A percentile compares a stretch with the other conserved stretches of the same genome.
Conservation (phyloP, 2,329 filamentous ascomycete genomes). For the Trichoderma oligosporum region DNA sequence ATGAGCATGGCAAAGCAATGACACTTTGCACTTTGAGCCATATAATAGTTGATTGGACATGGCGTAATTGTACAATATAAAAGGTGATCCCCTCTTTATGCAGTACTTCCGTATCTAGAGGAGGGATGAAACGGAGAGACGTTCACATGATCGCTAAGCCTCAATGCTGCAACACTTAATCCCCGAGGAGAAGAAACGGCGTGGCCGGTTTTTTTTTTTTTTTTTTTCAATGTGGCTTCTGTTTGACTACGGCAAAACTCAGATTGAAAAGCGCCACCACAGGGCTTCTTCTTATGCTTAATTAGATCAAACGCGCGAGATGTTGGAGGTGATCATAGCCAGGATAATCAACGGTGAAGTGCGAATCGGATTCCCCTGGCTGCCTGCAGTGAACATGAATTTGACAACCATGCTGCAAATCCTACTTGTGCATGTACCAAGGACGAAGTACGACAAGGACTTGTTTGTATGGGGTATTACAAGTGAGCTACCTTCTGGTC, state of each 20-base stretch:
- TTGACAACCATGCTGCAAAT: not conserved
- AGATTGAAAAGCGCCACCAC: not conserved
- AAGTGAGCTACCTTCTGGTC: too few species aligned
- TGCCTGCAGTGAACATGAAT: not conserved
- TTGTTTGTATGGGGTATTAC: too few species aligned
- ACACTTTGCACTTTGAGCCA: too few species aligned
- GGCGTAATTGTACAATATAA: too few species aligned
- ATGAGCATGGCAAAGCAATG: too few species aligned
- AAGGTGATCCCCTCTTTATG: too few species aligned
- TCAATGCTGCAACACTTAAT: not conserved
- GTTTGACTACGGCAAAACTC: not conserved
- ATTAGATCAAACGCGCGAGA: not conserved
- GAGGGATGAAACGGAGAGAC: not conserved
- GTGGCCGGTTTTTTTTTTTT: not conserved
- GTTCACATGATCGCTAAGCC: not conserved
- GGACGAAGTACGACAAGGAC: too few species aligned
- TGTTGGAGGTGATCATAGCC: not conserved
- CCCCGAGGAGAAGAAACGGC: not conserved
- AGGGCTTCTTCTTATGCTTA: conserved; percentile 16
- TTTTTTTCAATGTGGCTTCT: not conserved
- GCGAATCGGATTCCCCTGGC: not conserved
- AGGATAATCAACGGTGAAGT: not conserved
- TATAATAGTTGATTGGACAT: too few species aligned
- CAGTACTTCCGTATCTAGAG: not conserved
- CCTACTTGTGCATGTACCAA: not conserved